Base-by-base conservation (phyloP, 23 red algal species). In the Gracilariopsis chorda region DNA sequence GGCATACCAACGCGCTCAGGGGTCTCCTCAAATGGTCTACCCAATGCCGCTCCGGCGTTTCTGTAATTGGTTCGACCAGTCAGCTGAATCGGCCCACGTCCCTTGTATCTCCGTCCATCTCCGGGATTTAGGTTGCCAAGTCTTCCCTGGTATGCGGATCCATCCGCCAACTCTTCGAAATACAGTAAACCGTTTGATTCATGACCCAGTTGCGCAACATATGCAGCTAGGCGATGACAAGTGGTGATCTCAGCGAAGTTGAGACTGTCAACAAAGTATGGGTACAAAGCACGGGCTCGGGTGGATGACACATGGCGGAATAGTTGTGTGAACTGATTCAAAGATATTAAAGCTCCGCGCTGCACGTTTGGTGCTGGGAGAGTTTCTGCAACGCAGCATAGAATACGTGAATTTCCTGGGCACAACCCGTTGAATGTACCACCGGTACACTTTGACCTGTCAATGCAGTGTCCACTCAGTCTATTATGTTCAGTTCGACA, bases 1-100 rank as follows among this genome's bases (percentile, higher is more conserved):
- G 72, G 72, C 72, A 78, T 78, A 5, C 72, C 72, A 17, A 78
- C 72, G 24, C 48, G 34, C 29, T 78, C 72, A 5, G 72, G 72
- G 14, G 44, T 40, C 16, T 78, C 72, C 25, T 52, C 72, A 52
- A 78, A 78, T 11, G 13, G n/a, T 1, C 72, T 10, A 7, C 72
- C 72, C 45, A 78, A 53, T 2, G 23, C 72, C 3, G 29, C 29
- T 30, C 72, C 43, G 21, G 72, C 42, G 2, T 21, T 1, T 3
- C 72, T 27, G 72, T 78, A 78, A 52, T 78, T 78, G 43, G 19
- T 34, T 30, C 72, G 43, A 2, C 72, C 72, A 5, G 72, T 52
- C 4, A 52, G 4, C 30, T 78, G 72, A 9, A 78, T 51, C 1
- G 72, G 72, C 10, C 72, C 72, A 29, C 72, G 43, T 7, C 72